Evolutionary conservation across 2,329 filamentous ascomycete species (phyloP), one percentile per base, ranked within the genome.

Genomic region (Colletotrichum tamarilloi): DNA sequence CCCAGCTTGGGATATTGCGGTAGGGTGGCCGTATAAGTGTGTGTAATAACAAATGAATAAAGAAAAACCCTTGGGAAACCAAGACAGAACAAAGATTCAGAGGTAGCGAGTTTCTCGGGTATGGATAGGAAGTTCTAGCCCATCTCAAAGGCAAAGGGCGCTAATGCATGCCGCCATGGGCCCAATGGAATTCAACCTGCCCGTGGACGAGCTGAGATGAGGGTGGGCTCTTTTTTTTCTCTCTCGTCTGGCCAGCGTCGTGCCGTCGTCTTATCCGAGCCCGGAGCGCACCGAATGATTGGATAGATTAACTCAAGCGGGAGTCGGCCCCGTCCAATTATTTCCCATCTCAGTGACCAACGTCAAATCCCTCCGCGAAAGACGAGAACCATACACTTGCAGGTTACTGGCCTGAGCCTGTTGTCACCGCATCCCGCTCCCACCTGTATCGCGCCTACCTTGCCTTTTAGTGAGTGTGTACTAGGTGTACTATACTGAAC

Each of bases 211-310:
- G 42, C 42, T 49, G 19, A 42, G n/a, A 19, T 49, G 19, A 42
- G n/a, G 42, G 42, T 49, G 42, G 42, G 42, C 42, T n/a, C n/a
- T 49, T 49, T n/a, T n/a, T 49, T 49, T 22, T 42, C 9, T n/a
- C 19, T 49, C 19, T 49, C 19, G 42, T 22, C 42, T 22, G 42
- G 42, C 42, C 42, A n/a, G 16, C 42, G 19, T n/a, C 42, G 53
- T 65, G 30, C 26, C 52, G 58, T 72, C 38, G 65, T 59, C 69
- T 63, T 62, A 68, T 62, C 64, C 35, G 35, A 62, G n/a, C 68
- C 68, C 49, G 28, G 64, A 53, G 58, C 42, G 65, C 65, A 30
- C 38, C 58, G 59, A 64, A 64, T 60, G 70, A 73, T 73, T 73
- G 70, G 70, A 49, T 55, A 59, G 70, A 73, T 73, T 63, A 35